These are phyloP conservation scores for Penicillium manginii DNA, from an alignment of 495 filamentous ascomycete genomes.

Conservation along the genomic window DNA sequence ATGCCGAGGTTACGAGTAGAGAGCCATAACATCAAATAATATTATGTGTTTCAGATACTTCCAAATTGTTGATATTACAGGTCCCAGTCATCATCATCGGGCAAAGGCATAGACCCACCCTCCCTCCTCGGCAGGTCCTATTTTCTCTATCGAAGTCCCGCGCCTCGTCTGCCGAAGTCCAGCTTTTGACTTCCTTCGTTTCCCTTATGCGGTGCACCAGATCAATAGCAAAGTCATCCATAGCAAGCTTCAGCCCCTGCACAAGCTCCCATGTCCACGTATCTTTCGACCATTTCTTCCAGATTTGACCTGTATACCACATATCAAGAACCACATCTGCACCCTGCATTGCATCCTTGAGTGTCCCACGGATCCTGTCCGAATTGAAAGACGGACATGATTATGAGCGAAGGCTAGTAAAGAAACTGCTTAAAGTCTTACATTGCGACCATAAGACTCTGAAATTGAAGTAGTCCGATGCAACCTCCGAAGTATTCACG, in stretches of 20 bases:
- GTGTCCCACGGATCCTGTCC: neutral
- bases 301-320: neutral
- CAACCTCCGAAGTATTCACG: neutral
- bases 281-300: neutral
- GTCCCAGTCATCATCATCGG: neutral
- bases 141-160: neutral
- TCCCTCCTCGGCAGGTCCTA: neutral
- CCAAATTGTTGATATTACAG: neutral
- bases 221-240: conserved; percentile 1
- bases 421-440: neutral
- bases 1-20: neutral
- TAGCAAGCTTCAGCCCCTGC: neutral
- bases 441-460: conserved; percentile 1
- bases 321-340: conserved; percentile 11
- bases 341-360: neutral
- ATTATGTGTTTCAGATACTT: neutral
- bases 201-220: neutral
- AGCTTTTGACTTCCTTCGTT: conserved; percentile 2
- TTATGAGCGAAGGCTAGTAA: neutral
- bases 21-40: neutral
- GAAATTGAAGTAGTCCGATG: conserved; percentile 2
- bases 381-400: neutral
- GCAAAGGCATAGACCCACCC: neutral
- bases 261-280: conserved; percentile 8
- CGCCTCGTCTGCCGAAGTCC: neutral